Percentiles rank a stretch among this genome's conserved stretches.
Conservation (phyloP, 2,329 filamentous ascomycete species). For the Geosmithia morbida region DNA sequence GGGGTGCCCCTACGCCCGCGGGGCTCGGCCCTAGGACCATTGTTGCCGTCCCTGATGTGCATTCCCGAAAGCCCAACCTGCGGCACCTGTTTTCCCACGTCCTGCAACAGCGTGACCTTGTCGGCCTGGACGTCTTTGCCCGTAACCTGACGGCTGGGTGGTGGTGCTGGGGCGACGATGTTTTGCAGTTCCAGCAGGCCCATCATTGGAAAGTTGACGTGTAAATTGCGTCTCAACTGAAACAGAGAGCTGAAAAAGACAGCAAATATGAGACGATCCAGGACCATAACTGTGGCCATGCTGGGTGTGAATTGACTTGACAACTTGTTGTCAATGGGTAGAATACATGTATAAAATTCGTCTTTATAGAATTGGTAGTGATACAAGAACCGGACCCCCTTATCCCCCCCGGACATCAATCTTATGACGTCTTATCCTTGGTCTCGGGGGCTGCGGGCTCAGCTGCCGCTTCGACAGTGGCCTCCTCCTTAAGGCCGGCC, state of each 20-base stretch:
- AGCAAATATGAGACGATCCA: neutral
- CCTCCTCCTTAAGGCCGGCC: slow-evolving; percentile 1
- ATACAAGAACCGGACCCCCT: neutral
- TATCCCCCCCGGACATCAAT: neutral
- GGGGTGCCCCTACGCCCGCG: slow-evolving; percentile 11
- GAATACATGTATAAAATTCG: neutral
- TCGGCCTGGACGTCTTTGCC: slow-evolving; percentile 63
- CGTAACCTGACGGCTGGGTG: slow-evolving; percentile 60
- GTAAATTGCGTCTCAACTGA: neutral
- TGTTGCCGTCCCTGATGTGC: slow-evolving; percentile 57
- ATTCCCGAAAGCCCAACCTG: slow-evolving; percentile 67
- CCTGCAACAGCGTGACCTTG: slow-evolving; percentile 30
- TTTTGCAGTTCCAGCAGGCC: slow-evolving; percentile 50
- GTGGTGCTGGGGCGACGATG: slow-evolving; percentile 69
- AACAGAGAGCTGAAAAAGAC: neutral
- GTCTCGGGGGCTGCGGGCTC: neutral
- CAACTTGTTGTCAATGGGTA: neutral
- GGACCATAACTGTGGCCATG: neutral
- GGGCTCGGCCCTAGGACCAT: slow-evolving; percentile 35
- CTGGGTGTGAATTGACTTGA: neutral
- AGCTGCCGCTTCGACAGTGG: neutral
- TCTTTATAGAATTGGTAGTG: neutral
- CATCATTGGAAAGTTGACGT: slow-evolving; percentile 32
- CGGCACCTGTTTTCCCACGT: slow-evolving; percentile 42
- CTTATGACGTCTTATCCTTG: neutral